These are phyloP conservation scores for Colletotrichum graminicola DNA, from an alignment of 2,329 filamentous ascomycete species.

Conservation along the genomic window DNA sequence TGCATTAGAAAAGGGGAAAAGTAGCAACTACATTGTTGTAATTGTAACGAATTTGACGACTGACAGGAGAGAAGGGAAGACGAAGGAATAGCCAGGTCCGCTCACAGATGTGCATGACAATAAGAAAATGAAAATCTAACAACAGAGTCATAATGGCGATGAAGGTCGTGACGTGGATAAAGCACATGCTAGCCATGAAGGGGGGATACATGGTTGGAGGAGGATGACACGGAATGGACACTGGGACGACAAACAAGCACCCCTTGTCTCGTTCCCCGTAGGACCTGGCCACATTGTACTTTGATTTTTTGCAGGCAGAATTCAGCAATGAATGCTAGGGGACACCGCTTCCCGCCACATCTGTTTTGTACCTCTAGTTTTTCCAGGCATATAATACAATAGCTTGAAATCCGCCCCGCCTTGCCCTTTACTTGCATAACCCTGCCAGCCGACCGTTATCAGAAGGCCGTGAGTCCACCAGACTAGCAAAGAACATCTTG, in stretches of 20 bases:
- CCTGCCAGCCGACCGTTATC: neutral
- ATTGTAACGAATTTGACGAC: conserved; percentile 42
- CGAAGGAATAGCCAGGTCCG: conserved; percentile 9
- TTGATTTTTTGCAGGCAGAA: neutral
- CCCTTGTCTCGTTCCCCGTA: neutral
- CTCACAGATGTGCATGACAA: conserved; percentile 12
- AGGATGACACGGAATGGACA: neutral
- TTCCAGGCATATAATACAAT: neutral
- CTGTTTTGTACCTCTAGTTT: neutral
- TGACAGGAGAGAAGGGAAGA: neutral
- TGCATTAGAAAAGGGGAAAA: conserved; percentile 41
- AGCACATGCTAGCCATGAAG: neutral
- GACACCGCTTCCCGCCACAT: neutral
- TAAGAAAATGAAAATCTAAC: conserved; percentile 16
- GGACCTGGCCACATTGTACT: neutral
- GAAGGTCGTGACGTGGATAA: neutral
- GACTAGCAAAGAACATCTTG: neutral
- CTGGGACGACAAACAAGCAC: neutral
- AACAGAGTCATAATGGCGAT: neutral
- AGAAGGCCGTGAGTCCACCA: neutral
- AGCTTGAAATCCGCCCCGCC: neutral
- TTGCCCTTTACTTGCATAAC: neutral
- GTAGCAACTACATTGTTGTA: conserved; percentile 43
- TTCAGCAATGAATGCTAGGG: neutral
- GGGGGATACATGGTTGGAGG: neutral